Evolutionary conservation across 768 basidiomycete genomes (phyloP).

Genomic region (Leucocoprinus sp.): DNA sequence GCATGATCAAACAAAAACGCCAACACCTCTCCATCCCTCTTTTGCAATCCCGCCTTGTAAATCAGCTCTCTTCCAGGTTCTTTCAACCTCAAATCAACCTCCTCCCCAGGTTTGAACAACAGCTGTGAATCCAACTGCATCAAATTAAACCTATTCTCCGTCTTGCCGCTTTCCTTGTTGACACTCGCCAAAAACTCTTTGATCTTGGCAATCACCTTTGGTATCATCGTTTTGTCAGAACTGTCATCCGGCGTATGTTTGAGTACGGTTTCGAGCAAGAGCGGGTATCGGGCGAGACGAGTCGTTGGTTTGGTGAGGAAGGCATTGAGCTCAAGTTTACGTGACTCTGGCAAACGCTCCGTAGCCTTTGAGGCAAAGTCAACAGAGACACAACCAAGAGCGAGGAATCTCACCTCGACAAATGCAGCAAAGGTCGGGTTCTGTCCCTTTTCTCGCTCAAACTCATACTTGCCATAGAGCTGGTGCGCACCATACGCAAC

Average conservation of each 20-base stretch:
- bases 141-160: conserved; percentile 94
- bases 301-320: conserved; percentile 98
- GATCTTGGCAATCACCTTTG: conserved; percentile 69
- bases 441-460: conserved; percentile 94
- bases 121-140: conserved; percentile 90
- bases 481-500: conserved; percentile 96
- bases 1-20: conserved; percentile 98
- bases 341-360: conserved; percentile 88
- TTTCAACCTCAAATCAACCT: conserved; percentile 77
- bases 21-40: conserved; percentile 84
- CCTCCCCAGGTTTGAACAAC: conserved; percentile 81
- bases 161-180: conserved; percentile 89
- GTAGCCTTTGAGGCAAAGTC: conserved; percentile 38
- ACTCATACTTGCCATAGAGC: conserved; percentile 96
- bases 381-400: not conserved
- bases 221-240: conserved; percentile 71
- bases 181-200: conserved; percentile 81
- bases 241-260: conserved; percentile 91
- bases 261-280: conserved; percentile 83
- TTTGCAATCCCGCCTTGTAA: conserved; percentile 84
- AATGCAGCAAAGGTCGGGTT: conserved; percentile 92
- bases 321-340: conserved; percentile 94
- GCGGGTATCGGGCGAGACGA: conserved; percentile 91
- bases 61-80: conserved; percentile 90
- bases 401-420: conserved; percentile 74